These are phyloP conservation scores for Nakaseomyces sp. DNA, from an alignment of 1,139 yeast genomes.

Conservation along the genomic window DNA sequence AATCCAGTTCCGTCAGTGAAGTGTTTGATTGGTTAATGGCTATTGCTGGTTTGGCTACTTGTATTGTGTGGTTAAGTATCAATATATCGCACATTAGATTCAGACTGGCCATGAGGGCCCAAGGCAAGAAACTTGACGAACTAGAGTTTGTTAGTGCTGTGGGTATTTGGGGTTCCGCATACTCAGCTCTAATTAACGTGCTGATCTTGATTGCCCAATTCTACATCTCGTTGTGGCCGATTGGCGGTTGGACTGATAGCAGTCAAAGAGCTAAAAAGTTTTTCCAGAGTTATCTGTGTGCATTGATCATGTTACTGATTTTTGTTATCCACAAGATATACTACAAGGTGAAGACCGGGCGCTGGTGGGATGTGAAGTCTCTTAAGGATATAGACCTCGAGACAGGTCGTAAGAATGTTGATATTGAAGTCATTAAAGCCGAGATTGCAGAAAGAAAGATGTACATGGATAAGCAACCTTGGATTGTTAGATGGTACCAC, in stretches of 20 bases:
- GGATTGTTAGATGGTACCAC: conserved; percentile 33
- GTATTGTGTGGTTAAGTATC: conserved; percentile 77
- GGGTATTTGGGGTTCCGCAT: conserved; percentile 61
- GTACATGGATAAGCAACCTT: conserved; percentile 23
- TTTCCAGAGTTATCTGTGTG: conserved; percentile 44
- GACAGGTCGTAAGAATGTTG: conserved; percentile 43
- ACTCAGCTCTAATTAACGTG: conserved; percentile 50
- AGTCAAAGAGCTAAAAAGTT: conserved; percentile 36
- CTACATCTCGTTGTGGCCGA: conserved; percentile 72
- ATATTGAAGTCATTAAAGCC: conserved; percentile 29
- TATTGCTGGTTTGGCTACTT: conserved; percentile 72
- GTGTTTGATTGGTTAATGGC: conserved; percentile 77
- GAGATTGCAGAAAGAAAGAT: conserved; percentile 20
- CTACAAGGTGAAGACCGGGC: conserved; percentile 38
- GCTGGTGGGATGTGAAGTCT: conserved; percentile 33
- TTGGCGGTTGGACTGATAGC: conserved; percentile 69
- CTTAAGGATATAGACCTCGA: conserved; percentile 42
- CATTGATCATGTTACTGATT: conserved; percentile 39
- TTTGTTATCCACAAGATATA: conserved; percentile 42
- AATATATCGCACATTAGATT: conserved; percentile 69
- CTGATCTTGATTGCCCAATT: conserved; percentile 68
- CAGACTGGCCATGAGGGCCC: conserved; percentile 59
- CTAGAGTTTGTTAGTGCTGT: conserved; percentile 59
- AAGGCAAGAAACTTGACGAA: conserved; percentile 58
- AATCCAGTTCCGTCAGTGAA: conserved; percentile 50